These are phyloP conservation scores for Lachnellula willkommii DNA, from an alignment of 2,329 filamentous ascomycete species.

Conservation along the genomic window DNA sequence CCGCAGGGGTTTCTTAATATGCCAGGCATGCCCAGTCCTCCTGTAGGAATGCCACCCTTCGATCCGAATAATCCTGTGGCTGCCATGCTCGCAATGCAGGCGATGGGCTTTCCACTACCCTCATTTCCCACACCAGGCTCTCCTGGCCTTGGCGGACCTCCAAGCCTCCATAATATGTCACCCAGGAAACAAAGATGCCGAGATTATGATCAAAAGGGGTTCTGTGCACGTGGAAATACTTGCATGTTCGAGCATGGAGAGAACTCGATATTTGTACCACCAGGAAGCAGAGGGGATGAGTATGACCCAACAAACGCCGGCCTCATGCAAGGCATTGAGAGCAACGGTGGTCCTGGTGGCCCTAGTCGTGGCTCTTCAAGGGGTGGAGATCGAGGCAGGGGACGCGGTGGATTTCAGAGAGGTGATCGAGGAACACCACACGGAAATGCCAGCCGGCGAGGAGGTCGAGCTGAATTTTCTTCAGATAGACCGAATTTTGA, in stretches of 20 bases:
- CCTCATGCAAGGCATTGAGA: conserved; percentile 31
- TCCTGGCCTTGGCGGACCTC: conserved; percentile 1
- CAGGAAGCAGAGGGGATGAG: conserved; percentile 34
- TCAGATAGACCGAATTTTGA: conserved; percentile 59
- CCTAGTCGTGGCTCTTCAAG: conserved; percentile 11
- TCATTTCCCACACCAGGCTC: conserved; percentile 25
- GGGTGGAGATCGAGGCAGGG: conserved; percentile 26
- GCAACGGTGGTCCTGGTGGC: conserved; percentile 8
- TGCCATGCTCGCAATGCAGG: conserved; percentile 56
- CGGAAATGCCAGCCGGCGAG: conserved; percentile 18
- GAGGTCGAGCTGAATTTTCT: conserved; percentile 52
- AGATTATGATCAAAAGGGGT: conserved; percentile 69
- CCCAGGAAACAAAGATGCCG: conserved; percentile 47
- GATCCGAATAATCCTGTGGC: conserved; percentile 58
- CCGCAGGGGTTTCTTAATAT: conserved; percentile 16
- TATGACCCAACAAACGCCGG: conserved; percentile 55
- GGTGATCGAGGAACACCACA: conserved; percentile 23
- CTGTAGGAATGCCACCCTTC: conserved; percentile 39
- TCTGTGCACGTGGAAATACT: conserved; percentile 59
- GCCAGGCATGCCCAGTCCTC: conserved; percentile 25
- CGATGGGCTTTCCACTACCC: conserved; percentile 46
- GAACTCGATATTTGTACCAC: conserved; percentile 40
- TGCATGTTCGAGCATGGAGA: conserved; percentile 67
- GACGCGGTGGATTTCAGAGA: conserved; percentile 30
- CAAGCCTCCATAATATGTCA: conserved; percentile 2